These are phyloP conservation scores for Aegle marmelos DNA, from an alignment of 345 rosid genomes.

Conservation along the genomic window DNA sequence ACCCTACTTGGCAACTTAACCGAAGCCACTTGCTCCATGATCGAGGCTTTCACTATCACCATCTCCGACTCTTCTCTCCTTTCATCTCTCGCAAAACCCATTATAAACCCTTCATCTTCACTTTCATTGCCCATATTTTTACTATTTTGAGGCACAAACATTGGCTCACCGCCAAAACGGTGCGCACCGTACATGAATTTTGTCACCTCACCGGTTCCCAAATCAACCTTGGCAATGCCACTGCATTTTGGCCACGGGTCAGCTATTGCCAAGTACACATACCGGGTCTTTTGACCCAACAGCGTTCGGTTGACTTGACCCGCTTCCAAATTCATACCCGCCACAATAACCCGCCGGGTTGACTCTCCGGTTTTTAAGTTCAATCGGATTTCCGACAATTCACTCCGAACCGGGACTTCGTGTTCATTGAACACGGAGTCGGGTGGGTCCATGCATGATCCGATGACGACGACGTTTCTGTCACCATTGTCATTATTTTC, in stretches of 20 bases:
- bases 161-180: slow-evolving; percentile 72
- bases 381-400: slow-evolving; percentile 51
- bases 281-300: slow-evolving; percentile 48
- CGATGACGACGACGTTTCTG: slow-evolving; percentile 41
- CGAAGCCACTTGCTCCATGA: slow-evolving; percentile 50
- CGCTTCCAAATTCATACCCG: slow-evolving; percentile 59
- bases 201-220: slow-evolving; percentile 34
- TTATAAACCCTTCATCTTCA: slow-evolving; percentile 49
- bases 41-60: slow-evolving; percentile 42
- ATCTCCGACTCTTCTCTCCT: slow-evolving; percentile 48
- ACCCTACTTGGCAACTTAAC: slow-evolving; percentile 59
- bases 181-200: slow-evolving; percentile 43
- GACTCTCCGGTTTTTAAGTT: slow-evolving; percentile 50
- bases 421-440: slow-evolving; percentile 60
- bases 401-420: slow-evolving; percentile 25
- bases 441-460: slow-evolving; percentile 79
- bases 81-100: slow-evolving; percentile 67
- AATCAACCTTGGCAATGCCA: slow-evolving; percentile 69
- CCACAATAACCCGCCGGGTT: slow-evolving; percentile 27
- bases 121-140: not conserved
- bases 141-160: slow-evolving; percentile 29
- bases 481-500: slow-evolving; percentile 38
- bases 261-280: slow-evolving; percentile 64
- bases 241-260: slow-evolving; percentile 77
- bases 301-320: slow-evolving; percentile 48